Evolutionary conservation across 805 yeast species (phyloP).

Genomic region (Candida xiaguanensis): DNA sequence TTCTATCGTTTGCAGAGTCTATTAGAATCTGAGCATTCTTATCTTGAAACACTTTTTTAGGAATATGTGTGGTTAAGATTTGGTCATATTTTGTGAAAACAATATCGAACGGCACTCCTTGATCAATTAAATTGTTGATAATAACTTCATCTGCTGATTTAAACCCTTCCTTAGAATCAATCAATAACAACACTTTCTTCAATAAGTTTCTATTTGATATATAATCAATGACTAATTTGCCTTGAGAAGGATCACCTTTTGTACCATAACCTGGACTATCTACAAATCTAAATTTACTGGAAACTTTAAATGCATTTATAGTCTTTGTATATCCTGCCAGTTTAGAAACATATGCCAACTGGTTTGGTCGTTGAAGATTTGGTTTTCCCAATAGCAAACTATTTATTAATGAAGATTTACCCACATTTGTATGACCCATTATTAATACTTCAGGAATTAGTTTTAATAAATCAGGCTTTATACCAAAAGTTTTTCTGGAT

Average conservation of each 20-base stretch:
- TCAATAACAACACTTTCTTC: slow-evolving; percentile 54
- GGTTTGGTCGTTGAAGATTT: slow-evolving; percentile 20
- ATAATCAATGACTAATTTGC: slow-evolving; percentile 63
- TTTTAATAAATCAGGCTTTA: slow-evolving; percentile 26
- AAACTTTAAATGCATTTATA: slow-evolving; percentile 68
- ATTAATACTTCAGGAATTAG: slow-evolving; percentile 68
- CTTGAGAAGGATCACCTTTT: slow-evolving; percentile 64
- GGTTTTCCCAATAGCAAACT: slow-evolving; percentile 44
- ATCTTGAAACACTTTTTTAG: slow-evolving; percentile 12
- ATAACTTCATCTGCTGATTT: slow-evolving; percentile 53
- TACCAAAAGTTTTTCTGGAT: slow-evolving; percentile 27
- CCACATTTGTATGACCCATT: slow-evolving; percentile 81
- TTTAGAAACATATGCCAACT: slow-evolving; percentile 49
- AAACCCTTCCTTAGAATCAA: slow-evolving; percentile 61
- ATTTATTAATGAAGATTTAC: slow-evolving; percentile 77
- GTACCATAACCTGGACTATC: slow-evolving; percentile 93
- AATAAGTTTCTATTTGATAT: slow-evolving; percentile 51
- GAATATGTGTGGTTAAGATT: slow-evolving; percentile 23
- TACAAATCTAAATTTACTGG: slow-evolving; percentile 59
- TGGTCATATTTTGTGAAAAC: slow-evolving; percentile 76
- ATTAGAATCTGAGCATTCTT: slow-evolving; percentile 9
- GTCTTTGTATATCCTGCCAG: slow-evolving; percentile 60
- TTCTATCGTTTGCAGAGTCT: slow-evolving; percentile 21
- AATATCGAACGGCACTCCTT: slow-evolving; percentile 69
- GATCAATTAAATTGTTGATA: slow-evolving; percentile 43